Percentiles rank a stretch among this genome's conserved stretches.
Evolutionary conservation across 495 filamentous ascomycete genomes (phyloP).

Genomic region (Penicillium coprophilum): DNA sequence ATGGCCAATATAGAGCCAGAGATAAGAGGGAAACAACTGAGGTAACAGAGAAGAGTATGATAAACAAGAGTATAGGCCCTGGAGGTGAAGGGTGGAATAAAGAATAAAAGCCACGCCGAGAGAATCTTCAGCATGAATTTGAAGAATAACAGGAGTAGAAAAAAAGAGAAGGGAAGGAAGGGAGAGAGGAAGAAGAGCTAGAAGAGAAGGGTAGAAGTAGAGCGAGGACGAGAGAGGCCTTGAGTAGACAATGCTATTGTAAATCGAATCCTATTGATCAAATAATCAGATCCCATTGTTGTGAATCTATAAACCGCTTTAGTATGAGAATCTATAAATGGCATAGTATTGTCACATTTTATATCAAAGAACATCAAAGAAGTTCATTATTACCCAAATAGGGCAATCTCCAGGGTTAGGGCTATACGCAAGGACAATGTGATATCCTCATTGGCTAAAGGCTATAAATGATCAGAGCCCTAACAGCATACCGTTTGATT

Average conservation of each 20-base stretch:
- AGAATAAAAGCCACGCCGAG: not conserved
- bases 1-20: not conserved
- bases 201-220: not conserved
- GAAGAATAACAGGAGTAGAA: not conserved
- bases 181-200: conserved; percentile 5
- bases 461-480: not conserved
- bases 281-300: not conserved
- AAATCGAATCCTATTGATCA: not conserved
- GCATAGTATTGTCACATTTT: not conserved
- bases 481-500: not conserved
- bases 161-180: not conserved
- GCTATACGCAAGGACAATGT: not conserved
- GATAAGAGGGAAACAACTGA: not conserved
- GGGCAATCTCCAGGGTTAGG: not conserved
- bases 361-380: not conserved
- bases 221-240: not conserved
- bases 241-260: not conserved
- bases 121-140: not conserved
- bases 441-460: not conserved
- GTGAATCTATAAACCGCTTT: too few relatives aligned
- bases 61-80: not conserved
- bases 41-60: not conserved
- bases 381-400: not conserved
- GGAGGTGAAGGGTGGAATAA: not conserved
- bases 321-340: not conserved